Evolutionary conservation across 2,329 filamentous ascomycete genomes (phyloP), one percentile per base, ranked within the genome.

Genomic region (Macrophomina tecta): DNA sequence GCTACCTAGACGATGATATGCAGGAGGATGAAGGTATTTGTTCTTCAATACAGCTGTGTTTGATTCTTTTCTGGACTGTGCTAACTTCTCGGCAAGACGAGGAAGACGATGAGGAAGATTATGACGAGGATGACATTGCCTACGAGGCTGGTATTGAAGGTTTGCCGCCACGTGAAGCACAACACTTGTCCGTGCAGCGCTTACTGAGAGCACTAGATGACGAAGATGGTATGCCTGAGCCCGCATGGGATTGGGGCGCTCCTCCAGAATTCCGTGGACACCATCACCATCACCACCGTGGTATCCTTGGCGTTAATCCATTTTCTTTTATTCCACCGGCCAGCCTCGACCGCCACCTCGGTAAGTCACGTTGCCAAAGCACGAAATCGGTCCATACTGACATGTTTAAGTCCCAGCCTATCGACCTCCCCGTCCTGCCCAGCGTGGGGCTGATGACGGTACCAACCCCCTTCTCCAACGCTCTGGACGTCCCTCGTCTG

Each of bases 391-490:
- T 30, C 53, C 30, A 40, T 65, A 51, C 64, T 67, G 46, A 67
- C 65, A 40, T 55, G 79, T 64, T 73, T 58, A 56, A 66, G 76
- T 78, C 14, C 76, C 79, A 30, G 77, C 82, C 79, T 82, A 86
- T 70, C 80, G 83, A 68, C 79, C 81, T 7, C 85, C 88, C 72
- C 83, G 87, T 66, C 78, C 85, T 23, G 82, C 85, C 38, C 80
- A 86, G 63, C 84, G 86, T 66, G 84, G 84, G 34, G 84, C 86
- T 40, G 93, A 97, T 70, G 94, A 97, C 75, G 93, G 93, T 3
- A 85, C 89, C 28, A 97, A 98, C 74, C 94, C 94, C 51, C 84
- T 98, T 12, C 87, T 98, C 64, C 90, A 93, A 70, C 90, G 92
- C 66, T 78, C 79, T 53, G 81, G 80, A 67, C 75, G 77, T 28